Evolutionary conservation across 2,329 filamentous ascomycete genomes (phyloP), one percentile per base, ranked within the genome.

Genomic region (Harringtonia aguacate): DNA sequence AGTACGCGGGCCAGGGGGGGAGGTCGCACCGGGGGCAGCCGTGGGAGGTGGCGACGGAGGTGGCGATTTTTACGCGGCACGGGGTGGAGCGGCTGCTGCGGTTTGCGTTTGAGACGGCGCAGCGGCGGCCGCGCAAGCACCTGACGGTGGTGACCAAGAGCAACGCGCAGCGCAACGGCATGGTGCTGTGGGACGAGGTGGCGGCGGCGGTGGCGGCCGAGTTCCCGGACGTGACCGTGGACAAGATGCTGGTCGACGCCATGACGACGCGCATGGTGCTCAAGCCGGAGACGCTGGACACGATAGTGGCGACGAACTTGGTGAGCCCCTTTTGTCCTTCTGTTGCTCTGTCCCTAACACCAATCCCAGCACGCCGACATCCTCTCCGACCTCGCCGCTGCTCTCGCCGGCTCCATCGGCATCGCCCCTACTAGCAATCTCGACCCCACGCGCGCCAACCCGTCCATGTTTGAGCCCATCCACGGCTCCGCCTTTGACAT

Each of bases 181-280:
- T 83, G 75, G 78, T 82, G 1, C 67, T 82, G 50, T 81, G 79
- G 79, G 79, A 82, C 53, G 71, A 79, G 52, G 66, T 82, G 12
- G 75, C 74, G 0, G 57, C 59, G 1, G 62, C 67, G n/a, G 69
- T 81, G 14, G 67, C 69, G 1, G 66, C 61, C 44, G 75, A 79
- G 1, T 81, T 73, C 50, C 72, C 73, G 0, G 75, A 80, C 50
- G 76, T 81, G 3, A 64, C 64, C 36, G 63, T 69, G 39, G 77
- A 81, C 48, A 80, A 79, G 64, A 79, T 80, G 75, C 63, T 81
- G 18, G 77, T 81, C 5, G 77, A 80, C 46, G 60, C 60, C 17
- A 65, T 66, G 61, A 66, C 63, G 4, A 55, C 55, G 5, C 49
- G 61, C 10, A 81, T 81, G 77, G 73, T 78, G 3, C 53, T 77